phyloP scores from a whole-genome alignment of 345 rosid species.

The Hevea brasiliensis region DNA sequence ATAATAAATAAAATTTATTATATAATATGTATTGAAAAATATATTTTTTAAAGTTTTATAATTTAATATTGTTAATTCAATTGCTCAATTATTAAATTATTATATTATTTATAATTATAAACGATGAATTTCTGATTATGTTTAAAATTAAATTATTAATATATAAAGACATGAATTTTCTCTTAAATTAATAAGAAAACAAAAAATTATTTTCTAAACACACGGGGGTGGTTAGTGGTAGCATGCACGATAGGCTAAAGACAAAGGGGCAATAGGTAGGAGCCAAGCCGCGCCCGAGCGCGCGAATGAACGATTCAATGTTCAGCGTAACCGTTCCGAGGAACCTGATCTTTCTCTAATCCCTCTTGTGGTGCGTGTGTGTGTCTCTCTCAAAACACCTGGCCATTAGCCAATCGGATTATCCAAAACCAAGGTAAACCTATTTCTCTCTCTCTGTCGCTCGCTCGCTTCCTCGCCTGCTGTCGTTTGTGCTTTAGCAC shows the following conservation, averaged over 20 bases:
- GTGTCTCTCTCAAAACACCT: conserved; percentile 2
- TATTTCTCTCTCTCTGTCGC: not conserved
- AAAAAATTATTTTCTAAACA: no score
- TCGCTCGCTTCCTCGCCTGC: not conserved
- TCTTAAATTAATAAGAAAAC: no score
- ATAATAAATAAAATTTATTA: no score
- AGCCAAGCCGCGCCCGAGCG: conserved; percentile 41
- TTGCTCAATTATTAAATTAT: no score
- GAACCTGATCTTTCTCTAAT: conserved; percentile 27
- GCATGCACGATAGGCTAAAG: not conserved
- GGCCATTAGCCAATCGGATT: conserved; percentile 13
- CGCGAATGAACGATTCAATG: conserved; percentile 40
- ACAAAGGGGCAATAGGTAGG: conserved; percentile 12
- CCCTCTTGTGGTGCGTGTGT: conserved; percentile 8
- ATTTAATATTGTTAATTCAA: no score
- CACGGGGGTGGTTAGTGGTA: no score
- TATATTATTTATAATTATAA: no score
- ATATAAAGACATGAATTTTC: no score
- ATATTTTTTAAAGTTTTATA: no score
- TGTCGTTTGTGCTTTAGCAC: not conserved
- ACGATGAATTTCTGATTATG: no score
- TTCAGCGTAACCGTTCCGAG: conserved; percentile 40
- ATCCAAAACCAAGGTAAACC: not conserved
- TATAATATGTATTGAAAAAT: no score
- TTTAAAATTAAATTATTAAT: no score